A percentile compares a stretch with the other conserved stretches of the same genome.
Conservation (phyloP, 2,329 filamentous ascomycete genomes). For the Apiospora malaysiana region DNA sequence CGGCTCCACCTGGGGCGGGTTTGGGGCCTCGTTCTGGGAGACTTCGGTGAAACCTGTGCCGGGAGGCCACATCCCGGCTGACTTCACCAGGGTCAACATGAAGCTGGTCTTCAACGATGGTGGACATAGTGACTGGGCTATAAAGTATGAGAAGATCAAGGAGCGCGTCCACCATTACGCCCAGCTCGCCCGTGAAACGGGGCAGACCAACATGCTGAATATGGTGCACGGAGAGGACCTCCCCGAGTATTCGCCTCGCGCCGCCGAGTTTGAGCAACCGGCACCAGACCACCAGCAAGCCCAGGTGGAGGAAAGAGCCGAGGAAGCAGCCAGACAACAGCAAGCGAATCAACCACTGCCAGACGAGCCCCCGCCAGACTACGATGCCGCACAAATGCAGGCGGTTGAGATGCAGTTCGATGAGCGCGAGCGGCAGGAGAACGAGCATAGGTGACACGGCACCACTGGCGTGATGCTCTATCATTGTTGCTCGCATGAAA, state of each 20-base stretch:
- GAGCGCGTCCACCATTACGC: constrained; percentile 83
- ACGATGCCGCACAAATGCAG: constrained; percentile 87
- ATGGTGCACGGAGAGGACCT: constrained; percentile 83
- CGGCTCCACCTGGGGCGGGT: constrained; percentile 85
- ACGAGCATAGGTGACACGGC: constrained; percentile 61
- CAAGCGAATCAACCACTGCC: constrained; percentile 50
- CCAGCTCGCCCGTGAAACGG: constrained; percentile 73
- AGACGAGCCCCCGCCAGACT: constrained; percentile 84
- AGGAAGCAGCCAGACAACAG: constrained; percentile 33
- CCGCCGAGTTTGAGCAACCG: constrained; percentile 38
- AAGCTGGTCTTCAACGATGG: constrained; percentile 93
- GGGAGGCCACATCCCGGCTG: constrained; percentile 80
- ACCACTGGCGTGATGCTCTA: constrained; percentile 3
- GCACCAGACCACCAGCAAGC: constrained; percentile 31
- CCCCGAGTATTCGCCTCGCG: constrained; percentile 79
- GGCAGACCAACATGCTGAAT: constrained; percentile 54
- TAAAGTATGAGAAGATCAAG: constrained; percentile 81
- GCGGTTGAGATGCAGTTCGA: constrained; percentile 65
- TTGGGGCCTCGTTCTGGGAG: constrained; percentile 80
- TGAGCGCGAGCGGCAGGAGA: constrained; percentile 75
- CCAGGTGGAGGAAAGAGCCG: constrained; percentile 32
- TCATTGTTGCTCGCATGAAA: neutral
- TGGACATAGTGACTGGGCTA: constrained; percentile 90
- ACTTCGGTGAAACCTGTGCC: constrained; percentile 80
- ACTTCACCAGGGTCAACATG: constrained; percentile 76